A percentile compares a stretch with the other conserved stretches of the same genome.
Conservation (phyloP, 2,329 filamentous ascomycete genomes). For the Pseudogymnoascus sp. region DNA sequence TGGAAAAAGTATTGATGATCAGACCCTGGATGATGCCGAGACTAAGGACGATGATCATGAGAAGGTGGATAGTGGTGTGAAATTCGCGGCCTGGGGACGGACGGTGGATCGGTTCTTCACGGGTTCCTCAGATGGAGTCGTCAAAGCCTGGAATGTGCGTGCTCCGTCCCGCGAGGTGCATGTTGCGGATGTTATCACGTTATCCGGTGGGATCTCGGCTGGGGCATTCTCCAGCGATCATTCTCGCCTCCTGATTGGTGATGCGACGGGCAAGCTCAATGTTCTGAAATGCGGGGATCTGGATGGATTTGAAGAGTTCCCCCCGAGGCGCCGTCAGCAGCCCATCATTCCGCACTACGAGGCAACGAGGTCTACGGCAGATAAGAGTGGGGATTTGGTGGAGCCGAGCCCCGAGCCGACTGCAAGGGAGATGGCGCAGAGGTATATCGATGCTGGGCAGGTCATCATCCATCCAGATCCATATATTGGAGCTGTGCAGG, state of each 20-base stretch:
- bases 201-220: constrained; percentile 46
- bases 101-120: constrained; percentile 52
- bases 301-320: constrained; percentile 19
- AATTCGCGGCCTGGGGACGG: constrained; percentile 54
- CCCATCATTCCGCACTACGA: constrained; percentile 40
- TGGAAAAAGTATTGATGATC: constrained; percentile 31
- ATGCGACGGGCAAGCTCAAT: constrained; percentile 52
- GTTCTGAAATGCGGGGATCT: constrained; percentile 41
- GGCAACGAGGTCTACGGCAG: background rate
- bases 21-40: constrained; percentile 23
- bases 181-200: constrained; percentile 45
- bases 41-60: constrained; percentile 32
- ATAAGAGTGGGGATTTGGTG: background rate
- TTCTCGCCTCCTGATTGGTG: constrained; percentile 48
- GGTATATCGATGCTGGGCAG: constrained; percentile 33
- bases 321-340: constrained; percentile 36
- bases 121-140: constrained; percentile 52
- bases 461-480: constrained; percentile 37
- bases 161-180: constrained; percentile 33
- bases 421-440: constrained; percentile 23
- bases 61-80: constrained; percentile 51
- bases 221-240: constrained; percentile 51
- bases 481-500: constrained; percentile 47
- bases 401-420: constrained; percentile 14
- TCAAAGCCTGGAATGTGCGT: constrained; percentile 56